Evolutionary conservation across 1,284 basidiomycete species (phyloP).

Genomic region (Sporisorium iseilematis-ciliati): DNA sequence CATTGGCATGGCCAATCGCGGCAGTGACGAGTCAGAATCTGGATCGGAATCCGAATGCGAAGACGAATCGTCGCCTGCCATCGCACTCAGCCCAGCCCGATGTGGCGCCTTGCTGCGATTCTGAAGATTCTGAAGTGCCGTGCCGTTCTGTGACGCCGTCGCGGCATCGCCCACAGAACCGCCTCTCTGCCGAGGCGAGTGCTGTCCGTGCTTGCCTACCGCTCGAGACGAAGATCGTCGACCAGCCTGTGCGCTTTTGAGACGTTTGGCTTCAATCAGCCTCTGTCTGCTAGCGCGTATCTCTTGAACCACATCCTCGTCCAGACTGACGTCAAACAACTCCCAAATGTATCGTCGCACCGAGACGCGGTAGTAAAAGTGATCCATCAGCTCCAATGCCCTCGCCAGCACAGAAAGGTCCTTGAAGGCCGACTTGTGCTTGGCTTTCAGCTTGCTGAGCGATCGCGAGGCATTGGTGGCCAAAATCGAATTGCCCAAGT

Average conservation of each 20-base stretch:
- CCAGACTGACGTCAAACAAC: slow-evolving; percentile 77
- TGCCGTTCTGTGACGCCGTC: slow-evolving; percentile 1
- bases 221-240: slow-evolving; percentile 1
- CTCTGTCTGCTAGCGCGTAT: slow-evolving; percentile 32
- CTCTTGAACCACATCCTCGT: slow-evolving; percentile 39
- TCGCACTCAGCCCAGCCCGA: slow-evolving; percentile 16
- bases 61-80: slow-evolving; percentile 17
- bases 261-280: slow-evolving; percentile 38
- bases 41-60: slow-evolving; percentile 29
- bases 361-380: slow-evolving; percentile 80
- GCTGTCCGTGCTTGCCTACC: background rate
- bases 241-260: slow-evolving; percentile 1
- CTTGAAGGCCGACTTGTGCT: slow-evolving; percentile 52
- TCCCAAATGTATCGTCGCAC: slow-evolving; percentile 92
- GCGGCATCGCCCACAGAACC: slow-evolving; percentile 1
- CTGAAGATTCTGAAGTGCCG: background rate
- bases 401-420: slow-evolving; percentile 55
- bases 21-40: slow-evolving; percentile 3
- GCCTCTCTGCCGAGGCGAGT: slow-evolving; percentile 18
- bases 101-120: slow-evolving; percentile 4
- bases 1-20: background rate
- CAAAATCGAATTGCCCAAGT: slow-evolving; percentile 94
- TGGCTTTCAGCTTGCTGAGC: slow-evolving; percentile 73
- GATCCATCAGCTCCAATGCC: slow-evolving; percentile 60
- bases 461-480: slow-evolving; percentile 72